These are phyloP conservation scores for Neoboletus brunneissimus DNA, from an alignment of 768 basidiomycete genomes.

Conservation along the genomic window DNA sequence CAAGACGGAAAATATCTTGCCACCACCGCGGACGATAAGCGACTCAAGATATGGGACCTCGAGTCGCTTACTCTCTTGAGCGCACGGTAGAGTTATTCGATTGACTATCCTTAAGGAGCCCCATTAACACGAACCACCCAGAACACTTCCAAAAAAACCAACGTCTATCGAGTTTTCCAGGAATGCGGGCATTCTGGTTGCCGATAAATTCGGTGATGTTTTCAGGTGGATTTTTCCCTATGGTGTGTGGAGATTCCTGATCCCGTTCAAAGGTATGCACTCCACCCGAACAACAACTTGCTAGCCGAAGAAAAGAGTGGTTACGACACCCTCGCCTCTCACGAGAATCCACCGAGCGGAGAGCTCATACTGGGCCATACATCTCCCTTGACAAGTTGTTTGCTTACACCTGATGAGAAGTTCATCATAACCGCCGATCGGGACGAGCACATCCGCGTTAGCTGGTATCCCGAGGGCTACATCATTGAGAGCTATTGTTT, in stretches of 20 bases:
- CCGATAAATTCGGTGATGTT: constrained; percentile 95
- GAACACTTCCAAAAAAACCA: constrained; percentile 82
- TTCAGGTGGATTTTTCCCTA: constrained; percentile 55
- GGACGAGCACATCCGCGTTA: constrained; percentile 93
- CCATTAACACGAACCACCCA: constrained; percentile 27
- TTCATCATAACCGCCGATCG: constrained; percentile 88
- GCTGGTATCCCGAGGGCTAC: constrained; percentile 84
- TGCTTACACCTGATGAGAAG: constrained; percentile 63
- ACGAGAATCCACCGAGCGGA: constrained; percentile 69
- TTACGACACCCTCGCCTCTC: constrained; percentile 44
- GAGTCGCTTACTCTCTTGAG: constrained; percentile 54
- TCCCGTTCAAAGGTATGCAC: constrained; percentile 50
- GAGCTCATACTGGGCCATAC: constrained; percentile 82
- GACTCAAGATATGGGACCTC: constrained; percentile 70
- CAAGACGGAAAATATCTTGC: constrained; percentile 45
- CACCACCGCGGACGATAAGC: constrained; percentile 78
- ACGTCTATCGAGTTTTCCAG: constrained; percentile 64
- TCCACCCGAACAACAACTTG: constrained; percentile 35
- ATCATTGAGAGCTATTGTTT: constrained; percentile 85
- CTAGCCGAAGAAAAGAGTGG: constrained; percentile 26
- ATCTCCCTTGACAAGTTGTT: constrained; percentile 74
- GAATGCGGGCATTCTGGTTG: constrained; percentile 67
- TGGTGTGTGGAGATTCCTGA: neutral
- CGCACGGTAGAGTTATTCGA: constrained; percentile 47
- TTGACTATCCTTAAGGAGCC: neutral